A percentile compares a stretch with the other conserved stretches of the same genome.
Conservation (phyloP, 1,284 basidiomycete genomes). For the Taiwanofungus camphoratus region DNA sequence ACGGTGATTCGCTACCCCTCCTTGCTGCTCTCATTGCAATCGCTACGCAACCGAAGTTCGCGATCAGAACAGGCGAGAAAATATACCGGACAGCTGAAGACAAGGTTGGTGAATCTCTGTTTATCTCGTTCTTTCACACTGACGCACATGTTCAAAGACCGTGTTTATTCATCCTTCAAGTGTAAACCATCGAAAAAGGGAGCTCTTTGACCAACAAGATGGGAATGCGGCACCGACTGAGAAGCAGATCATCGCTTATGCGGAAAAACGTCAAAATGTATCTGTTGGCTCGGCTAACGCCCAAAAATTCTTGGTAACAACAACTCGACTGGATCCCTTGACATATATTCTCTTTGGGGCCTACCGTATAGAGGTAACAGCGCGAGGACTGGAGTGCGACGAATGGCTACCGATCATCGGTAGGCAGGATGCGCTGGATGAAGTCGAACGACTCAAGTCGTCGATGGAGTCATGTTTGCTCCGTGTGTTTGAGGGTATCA, state of each 20-base stretch:
- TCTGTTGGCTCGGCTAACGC: conserved; percentile 42
- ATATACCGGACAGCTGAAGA: conserved; percentile 79
- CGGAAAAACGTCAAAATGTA: conserved; percentile 81
- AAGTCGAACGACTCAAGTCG: conserved; percentile 79
- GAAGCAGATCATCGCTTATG: conserved; percentile 82
- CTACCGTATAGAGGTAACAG: conserved; percentile 64
- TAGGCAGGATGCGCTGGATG: conserved; percentile 73
- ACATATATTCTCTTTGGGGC: conserved; percentile 93
- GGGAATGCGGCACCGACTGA: conserved; percentile 39
- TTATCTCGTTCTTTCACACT: no score
- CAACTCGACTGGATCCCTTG: conserved; percentile 87
- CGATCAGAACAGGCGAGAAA: conserved; percentile 72
- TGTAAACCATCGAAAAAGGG: conserved; percentile 76
- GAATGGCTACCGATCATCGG: conserved; percentile 88
- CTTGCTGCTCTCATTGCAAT: conserved; percentile 84
- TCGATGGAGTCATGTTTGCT: conserved; percentile 85
- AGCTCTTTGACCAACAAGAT: conserved; percentile 37
- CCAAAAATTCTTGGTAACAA: conserved; percentile 72
- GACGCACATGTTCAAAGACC: conserved; percentile 41
- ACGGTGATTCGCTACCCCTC: conserved; percentile 75
- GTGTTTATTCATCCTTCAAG: conserved; percentile 83
- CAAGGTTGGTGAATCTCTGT: conserved; percentile 59
- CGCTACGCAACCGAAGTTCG: conserved; percentile 92
- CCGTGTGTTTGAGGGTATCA: conserved; percentile 88
- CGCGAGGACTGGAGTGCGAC: conserved; percentile 79